These are phyloP conservation scores for Sanghuangporus sanghuang DNA, from an alignment of 1,284 basidiomycete genomes.

Conservation along the genomic window DNA sequence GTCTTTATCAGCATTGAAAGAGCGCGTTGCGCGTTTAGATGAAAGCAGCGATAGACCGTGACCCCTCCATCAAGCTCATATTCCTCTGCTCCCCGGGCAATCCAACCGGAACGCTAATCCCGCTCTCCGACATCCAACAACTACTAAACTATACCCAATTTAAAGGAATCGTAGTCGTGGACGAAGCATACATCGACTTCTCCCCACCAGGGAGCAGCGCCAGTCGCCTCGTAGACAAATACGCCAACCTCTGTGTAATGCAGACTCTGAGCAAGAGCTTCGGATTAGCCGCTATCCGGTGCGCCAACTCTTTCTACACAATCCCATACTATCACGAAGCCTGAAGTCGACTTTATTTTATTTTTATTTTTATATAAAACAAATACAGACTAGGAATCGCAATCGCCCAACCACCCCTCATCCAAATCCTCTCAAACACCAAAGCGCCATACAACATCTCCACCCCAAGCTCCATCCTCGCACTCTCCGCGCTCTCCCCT, in stretches of 20 bases:
- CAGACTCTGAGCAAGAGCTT: conserved; percentile 98
- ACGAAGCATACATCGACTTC: conserved; percentile 99
- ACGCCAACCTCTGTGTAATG: conserved; percentile 87
- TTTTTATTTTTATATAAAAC: too few species aligned
- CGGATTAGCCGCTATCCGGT: conserved; percentile 93
- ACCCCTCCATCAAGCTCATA: conserved; percentile 82
- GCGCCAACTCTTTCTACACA: not conserved
- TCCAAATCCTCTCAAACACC: conserved; percentile 92
- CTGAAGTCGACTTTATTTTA: too few species aligned
- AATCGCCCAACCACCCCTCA: conserved; percentile 82
- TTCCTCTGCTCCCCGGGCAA: conserved; percentile 98
- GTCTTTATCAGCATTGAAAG: not conserved
- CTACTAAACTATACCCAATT: conserved; percentile 79
- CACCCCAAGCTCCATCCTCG: conserved; percentile 83
- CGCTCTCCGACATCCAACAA: conserved; percentile 63
- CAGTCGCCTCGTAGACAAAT: conserved; percentile 71
- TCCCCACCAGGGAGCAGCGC: conserved; percentile 62
- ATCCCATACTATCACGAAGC: too few species aligned
- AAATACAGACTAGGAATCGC: conserved; percentile 92
- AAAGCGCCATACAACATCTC: conserved; percentile 99
- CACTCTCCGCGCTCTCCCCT: conserved; percentile 71
- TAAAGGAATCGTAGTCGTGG: conserved; percentile 90
- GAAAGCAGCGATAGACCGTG: conserved; percentile 58
- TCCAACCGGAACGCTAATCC: conserved; percentile 88
- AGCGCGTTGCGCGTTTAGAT: conserved; percentile 51